These are phyloP conservation scores for Cicer chorassanicum DNA, from an alignment of 306 rosid species.

Conservation along the genomic window DNA sequence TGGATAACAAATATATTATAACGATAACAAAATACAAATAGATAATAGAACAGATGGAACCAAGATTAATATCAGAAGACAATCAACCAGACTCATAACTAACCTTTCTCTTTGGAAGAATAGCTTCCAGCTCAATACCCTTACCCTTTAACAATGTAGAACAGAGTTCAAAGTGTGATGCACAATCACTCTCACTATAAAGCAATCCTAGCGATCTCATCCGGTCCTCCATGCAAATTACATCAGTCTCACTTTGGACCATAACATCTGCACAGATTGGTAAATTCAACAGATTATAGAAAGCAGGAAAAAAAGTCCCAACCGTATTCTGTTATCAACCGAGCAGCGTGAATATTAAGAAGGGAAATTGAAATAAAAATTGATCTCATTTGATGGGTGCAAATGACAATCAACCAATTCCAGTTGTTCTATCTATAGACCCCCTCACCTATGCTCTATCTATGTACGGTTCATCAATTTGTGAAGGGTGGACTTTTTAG, in stretches of 20 bases:
- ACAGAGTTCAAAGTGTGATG: constrained; percentile 48
- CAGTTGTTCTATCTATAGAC: not conserved
- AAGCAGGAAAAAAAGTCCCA: constrained; percentile 29
- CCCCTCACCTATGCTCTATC: constrained; percentile 27
- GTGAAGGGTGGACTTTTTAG: constrained; percentile 22
- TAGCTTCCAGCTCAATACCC: constrained; percentile 65
- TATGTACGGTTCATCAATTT: not conserved
- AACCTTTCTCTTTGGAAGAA: constrained; percentile 70
- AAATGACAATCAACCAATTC: constrained; percentile 24
- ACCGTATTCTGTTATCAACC: constrained; percentile 35
- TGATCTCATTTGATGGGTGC: constrained; percentile 5
- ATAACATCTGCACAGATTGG: constrained; percentile 63
- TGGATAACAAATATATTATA: not conserved
- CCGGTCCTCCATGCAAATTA: constrained; percentile 75
- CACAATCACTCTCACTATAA: constrained; percentile 52
- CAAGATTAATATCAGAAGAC: constrained; percentile 10
- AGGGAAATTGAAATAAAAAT: constrained; percentile 24
- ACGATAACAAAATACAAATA: not conserved
- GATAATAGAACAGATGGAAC: constrained; percentile 3
- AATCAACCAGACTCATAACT: constrained; percentile 34
- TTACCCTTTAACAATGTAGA: constrained; percentile 61
- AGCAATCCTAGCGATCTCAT: constrained; percentile 74
- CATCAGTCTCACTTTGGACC: constrained; percentile 51
- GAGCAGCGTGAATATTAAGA: constrained; percentile 11
- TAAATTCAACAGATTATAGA: constrained; percentile 43